Evolutionary conservation across 257 asterid species (phyloP).

Genomic region (Nicotiana otophora): DNA sequence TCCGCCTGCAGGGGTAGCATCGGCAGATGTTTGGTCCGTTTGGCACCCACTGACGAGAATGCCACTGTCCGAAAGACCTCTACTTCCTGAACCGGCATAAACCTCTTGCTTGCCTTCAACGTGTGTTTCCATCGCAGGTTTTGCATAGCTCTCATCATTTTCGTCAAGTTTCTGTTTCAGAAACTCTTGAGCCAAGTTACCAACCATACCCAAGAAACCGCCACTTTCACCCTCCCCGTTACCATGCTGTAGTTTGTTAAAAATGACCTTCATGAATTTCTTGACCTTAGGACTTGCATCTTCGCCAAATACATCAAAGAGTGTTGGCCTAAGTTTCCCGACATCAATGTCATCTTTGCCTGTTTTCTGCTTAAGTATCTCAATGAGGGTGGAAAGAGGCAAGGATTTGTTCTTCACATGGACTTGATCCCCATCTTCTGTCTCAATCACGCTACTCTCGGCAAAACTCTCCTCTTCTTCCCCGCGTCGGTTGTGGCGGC

Average conservation of each 20-base stretch:
- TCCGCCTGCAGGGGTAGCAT: slow-evolving; percentile 67
- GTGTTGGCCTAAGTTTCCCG: slow-evolving; percentile 84
- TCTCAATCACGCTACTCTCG: slow-evolving; percentile 15
- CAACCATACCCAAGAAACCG: slow-evolving; percentile 74
- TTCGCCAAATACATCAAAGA: slow-evolving; percentile 79
- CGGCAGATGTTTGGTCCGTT: slow-evolving; percentile 80
- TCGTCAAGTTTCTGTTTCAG: slow-evolving; percentile 77
- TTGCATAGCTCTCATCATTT: slow-evolving; percentile 55
- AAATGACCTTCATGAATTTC: slow-evolving; percentile 86
- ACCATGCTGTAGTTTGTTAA: slow-evolving; percentile 47
- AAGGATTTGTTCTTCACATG: slow-evolving; percentile 56
- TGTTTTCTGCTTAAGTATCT: slow-evolving; percentile 78
- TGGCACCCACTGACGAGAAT: slow-evolving; percentile 90
- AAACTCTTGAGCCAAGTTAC: slow-evolving; percentile 73
- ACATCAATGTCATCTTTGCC: slow-evolving; percentile 92
- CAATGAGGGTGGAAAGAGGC: slow-evolving; percentile 76
- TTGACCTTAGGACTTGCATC: slow-evolving; percentile 95
- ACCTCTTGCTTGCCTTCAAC: slow-evolving; percentile 66
- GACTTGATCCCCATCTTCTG: slow-evolving; percentile 21
- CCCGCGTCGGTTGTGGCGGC: slow-evolving; percentile 30
- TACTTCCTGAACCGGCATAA: slow-evolving; percentile 56
- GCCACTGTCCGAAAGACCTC: slow-evolving; percentile 59
- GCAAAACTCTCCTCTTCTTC: slow-evolving; percentile 25
- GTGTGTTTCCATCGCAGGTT: slow-evolving; percentile 67
- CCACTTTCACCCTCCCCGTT: slow-evolving; percentile 33